These are phyloP conservation scores for Cladosporium sp. DNA, from an alignment of 2,329 filamentous ascomycete species.

Conservation along the genomic window DNA sequence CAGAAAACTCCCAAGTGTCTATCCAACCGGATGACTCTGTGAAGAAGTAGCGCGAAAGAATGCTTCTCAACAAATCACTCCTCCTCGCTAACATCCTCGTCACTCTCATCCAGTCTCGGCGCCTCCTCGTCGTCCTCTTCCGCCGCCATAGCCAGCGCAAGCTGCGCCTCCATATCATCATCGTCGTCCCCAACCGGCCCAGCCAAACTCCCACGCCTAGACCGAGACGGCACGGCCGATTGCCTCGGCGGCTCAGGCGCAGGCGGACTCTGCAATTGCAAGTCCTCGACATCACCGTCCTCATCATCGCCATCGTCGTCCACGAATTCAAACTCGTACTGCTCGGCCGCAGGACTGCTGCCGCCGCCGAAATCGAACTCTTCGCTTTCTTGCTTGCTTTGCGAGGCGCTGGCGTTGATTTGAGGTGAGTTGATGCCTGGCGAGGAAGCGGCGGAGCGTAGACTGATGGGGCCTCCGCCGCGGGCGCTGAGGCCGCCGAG, in stretches of 20 bases:
- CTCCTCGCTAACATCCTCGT: constrained; percentile 43
- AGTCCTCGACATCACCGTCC: constrained; percentile 40
- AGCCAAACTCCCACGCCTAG: constrained; percentile 28
- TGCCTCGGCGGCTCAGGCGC: constrained; percentile 32
- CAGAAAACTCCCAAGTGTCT: not conserved
- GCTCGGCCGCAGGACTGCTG: constrained; percentile 21
- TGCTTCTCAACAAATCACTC: constrained; percentile 21
- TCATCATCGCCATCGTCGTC: constrained; percentile 37
- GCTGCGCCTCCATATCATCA: constrained; percentile 45
- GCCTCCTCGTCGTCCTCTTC: constrained; percentile 33
- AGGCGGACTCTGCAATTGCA: constrained; percentile 34
- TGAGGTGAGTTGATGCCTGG: constrained; percentile 31
- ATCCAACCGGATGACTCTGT: not conserved
- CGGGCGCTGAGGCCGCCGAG: constrained; percentile 31
- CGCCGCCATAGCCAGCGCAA: constrained; percentile 45
- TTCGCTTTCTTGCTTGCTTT: not conserved
- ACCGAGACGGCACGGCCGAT: constrained; percentile 25
- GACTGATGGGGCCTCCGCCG: constrained; percentile 45
- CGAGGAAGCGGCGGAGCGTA: constrained; percentile 47
- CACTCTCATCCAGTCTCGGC: constrained; percentile 43
- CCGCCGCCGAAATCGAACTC: constrained; percentile 15
- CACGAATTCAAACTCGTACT: constrained; percentile 36
- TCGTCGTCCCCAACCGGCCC: constrained; percentile 39
- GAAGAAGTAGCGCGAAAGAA: too few species aligned
- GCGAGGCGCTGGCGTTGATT: not conserved